Evolutionary conservation across 371 early-diverging fungal species (phyloP).

Genomic region (Rhizopus microsporus): DNA sequence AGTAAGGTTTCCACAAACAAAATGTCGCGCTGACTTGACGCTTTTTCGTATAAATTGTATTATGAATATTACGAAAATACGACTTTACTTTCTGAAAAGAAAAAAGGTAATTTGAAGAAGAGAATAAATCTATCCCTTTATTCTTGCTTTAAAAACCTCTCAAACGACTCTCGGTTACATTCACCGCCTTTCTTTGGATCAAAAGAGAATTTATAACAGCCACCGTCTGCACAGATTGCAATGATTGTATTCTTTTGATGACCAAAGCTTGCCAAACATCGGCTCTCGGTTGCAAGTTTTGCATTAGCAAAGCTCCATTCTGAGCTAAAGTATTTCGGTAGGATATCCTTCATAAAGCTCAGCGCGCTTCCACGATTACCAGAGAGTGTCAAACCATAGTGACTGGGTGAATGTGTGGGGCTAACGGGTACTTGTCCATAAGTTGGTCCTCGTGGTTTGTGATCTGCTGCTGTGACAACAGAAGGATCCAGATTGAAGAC

Average conservation of each 20-base stretch:
- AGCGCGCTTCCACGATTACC: conserved; percentile 60
- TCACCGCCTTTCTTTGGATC: conserved; percentile 85
- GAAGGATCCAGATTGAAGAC: conserved; percentile 83
- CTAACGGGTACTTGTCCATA: conserved; percentile 56
- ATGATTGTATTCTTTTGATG: conserved; percentile 69
- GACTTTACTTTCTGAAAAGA: background rate
- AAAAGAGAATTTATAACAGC: conserved; percentile 81
- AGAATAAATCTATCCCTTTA: background rate
- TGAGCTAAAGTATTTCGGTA: conserved; percentile 93
- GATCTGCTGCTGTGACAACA: conserved; percentile 40
- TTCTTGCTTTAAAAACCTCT: conserved; percentile 53
- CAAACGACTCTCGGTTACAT: conserved; percentile 66
- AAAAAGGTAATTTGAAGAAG: background rate
- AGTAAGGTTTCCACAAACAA: too few relatives aligned
- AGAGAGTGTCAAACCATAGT: conserved; percentile 42
- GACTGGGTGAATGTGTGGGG: conserved; percentile 27
- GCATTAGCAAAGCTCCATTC: conserved; percentile 95
- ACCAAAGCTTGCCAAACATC: conserved; percentile 83
- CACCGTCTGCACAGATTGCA: conserved; percentile 87
- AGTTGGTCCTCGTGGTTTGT: conserved; percentile 52
- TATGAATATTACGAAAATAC: too few relatives aligned
- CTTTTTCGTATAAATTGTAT: too few relatives aligned
- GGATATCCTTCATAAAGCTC: conserved; percentile 85
- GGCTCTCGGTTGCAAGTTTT: conserved; percentile 74
- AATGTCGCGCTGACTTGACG: too few relatives aligned